Evolutionary conservation across 2,329 filamentous ascomycete species (phyloP).

Genomic region (Xylaria sp.): DNA sequence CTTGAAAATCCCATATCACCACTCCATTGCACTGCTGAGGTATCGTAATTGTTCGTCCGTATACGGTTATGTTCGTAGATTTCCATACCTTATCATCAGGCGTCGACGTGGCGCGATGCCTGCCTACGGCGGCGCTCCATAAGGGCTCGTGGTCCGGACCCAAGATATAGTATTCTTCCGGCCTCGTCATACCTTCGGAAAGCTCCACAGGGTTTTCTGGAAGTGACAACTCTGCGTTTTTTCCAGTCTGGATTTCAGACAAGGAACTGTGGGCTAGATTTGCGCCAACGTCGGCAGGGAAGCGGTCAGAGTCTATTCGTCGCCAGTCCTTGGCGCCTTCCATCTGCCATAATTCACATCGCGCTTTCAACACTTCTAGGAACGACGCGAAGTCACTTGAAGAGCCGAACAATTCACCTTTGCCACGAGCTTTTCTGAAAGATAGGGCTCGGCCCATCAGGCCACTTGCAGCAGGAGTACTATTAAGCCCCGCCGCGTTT

Average conservation of each 20-base stretch:
- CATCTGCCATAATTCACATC: conserved; percentile 88
- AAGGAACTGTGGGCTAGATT: conserved; percentile 28
- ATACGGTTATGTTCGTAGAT: conserved; percentile 60
- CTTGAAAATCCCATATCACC: conserved; percentile 73
- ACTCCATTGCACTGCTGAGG: conserved; percentile 67
- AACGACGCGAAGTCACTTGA: conserved; percentile 81
- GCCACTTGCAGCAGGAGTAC: conserved; percentile 61
- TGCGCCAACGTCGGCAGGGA: conserved; percentile 36
- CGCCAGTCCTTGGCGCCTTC: conserved; percentile 79
- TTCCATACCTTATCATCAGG: conserved; percentile 52
- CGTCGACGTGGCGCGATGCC: conserved; percentile 13
- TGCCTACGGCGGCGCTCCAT: conserved; percentile 45
- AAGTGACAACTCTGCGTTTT: not conserved
- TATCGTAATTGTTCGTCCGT: conserved; percentile 71
- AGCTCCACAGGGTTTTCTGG: conserved; percentile 24
- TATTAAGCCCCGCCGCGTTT: conserved; percentile 76
- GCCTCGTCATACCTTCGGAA: conserved; percentile 35
- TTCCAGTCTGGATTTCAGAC: conserved; percentile 14
- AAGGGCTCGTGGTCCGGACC: conserved; percentile 41
- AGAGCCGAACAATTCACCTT: conserved; percentile 65
- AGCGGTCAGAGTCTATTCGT: conserved; percentile 60
- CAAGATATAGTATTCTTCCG: conserved; percentile 46
- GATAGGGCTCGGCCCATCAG: conserved; percentile 62
- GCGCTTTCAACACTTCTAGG: conserved; percentile 77
- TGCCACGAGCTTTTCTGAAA: conserved; percentile 50